Conservation (phyloP, 768 basidiomycete species). For the Pleurotus ostreatus region DNA sequence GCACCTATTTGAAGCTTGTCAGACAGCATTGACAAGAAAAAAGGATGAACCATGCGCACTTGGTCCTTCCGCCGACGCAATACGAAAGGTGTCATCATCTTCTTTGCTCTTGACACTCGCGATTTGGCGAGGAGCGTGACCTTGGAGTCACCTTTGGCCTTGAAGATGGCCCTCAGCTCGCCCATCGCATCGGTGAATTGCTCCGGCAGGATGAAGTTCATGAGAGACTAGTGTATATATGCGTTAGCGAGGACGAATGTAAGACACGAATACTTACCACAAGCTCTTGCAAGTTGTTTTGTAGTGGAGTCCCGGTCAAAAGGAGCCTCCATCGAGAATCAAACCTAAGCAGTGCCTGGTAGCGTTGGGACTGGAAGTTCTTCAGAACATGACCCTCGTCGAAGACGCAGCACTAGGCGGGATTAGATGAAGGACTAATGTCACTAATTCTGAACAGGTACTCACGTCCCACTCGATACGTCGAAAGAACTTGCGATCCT, state of each 20-base stretch:
- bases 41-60: slow-evolving; percentile 31
- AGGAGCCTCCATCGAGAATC: slow-evolving; percentile 87
- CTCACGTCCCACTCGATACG: slow-evolving; percentile 90
- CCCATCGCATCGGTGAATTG: slow-evolving; percentile 78
- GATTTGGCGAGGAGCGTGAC: slow-evolving; percentile 86
- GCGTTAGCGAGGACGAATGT: slow-evolving; percentile 1
- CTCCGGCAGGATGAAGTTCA: slow-evolving; percentile 96
- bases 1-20: slow-evolving; percentile 51
- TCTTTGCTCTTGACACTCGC: slow-evolving; percentile 92
- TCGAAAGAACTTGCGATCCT: slow-evolving; percentile 91
- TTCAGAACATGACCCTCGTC: slow-evolving; percentile 98
- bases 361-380: slow-evolving; percentile 97
- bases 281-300: slow-evolving; percentile 87
- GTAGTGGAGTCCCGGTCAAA: slow-evolving; percentile 93
- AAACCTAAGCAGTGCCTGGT: slow-evolving; percentile 82
- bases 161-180: slow-evolving; percentile 91
- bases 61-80: slow-evolving; percentile 96
- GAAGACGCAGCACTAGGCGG: slow-evolving; percentile 77
- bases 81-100: slow-evolving; percentile 99
- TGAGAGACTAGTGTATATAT: slow-evolving; percentile 66
- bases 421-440: slow-evolving; percentile 5
- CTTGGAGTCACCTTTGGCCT: slow-evolving; percentile 90
- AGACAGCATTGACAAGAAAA: background rate
- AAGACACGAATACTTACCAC: slow-evolving; percentile 51
- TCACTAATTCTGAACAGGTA: slow-evolving; percentile 9